Evolutionary conservation across 305 asterid genomes (phyloP), one percentile per base, ranked within the genome.

Genomic region (Fraxinus nigra): DNA sequence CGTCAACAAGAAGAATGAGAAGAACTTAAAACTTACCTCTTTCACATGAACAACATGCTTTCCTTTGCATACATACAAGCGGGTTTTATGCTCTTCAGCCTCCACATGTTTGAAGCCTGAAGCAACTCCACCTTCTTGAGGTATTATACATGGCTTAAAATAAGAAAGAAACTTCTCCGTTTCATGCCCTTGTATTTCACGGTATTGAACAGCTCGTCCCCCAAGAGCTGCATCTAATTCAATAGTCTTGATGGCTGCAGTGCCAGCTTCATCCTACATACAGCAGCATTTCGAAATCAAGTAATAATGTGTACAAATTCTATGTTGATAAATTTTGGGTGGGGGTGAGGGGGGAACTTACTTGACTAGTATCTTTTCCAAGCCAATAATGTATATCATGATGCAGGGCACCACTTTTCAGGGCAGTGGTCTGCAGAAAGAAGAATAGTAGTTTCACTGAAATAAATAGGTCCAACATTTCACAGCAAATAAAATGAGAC

Each of bases 331-430:
- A 73, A 10, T 65, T 63, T 63, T 14, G 24, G 8, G 8, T 5
- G 2, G 22, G 24, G 24, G 63, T 4, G 61, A 5, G 74, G 10
- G 63, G 26, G 10, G 1, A 6, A 80, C 75, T 78, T 82, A 91
- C 98, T 94, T 94, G 94, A 82, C 94, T 91, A 4, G 96, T 92
- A 82, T 89, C 90, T 86, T 85, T 91, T 74, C 98, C 98, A 7
- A 92, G 83, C 98, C 98, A 94, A 84, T 92, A 94, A 82, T 94
- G 98, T 86, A 94, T 93, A 84, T 93, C 97, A 56, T 93, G 97
- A 75, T 87, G 95, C 79, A 90, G 89, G 76, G 87, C 84, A 77
- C 98, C 96, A 78, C 46, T 88, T 91, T 87, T 94, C 81, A 90
- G 86, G 88, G 92, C 87, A 81, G 88, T 79, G 7, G 98, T 94